Evolutionary conservation across 2,329 filamentous ascomycete genomes (phyloP).

Genomic region (Phialemonium atrogriseum): DNA sequence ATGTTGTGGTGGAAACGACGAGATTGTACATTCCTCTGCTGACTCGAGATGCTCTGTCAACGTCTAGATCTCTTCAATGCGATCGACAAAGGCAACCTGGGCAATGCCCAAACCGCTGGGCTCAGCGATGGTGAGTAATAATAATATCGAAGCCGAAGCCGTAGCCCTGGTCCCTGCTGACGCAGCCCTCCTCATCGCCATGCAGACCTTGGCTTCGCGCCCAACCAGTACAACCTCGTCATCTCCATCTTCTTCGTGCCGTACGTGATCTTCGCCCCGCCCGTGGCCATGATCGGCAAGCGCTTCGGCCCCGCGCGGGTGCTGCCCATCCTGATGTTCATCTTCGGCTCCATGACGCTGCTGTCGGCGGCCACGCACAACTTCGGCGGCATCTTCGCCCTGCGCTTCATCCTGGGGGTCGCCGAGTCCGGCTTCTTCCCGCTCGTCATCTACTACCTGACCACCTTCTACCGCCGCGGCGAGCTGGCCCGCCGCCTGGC

Average conservation of each 20-base stretch:
- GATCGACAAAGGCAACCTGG: constrained; percentile 42
- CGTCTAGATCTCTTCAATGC: constrained; percentile 33
- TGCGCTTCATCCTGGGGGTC: constrained; percentile 64
- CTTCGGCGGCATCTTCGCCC: constrained; percentile 57
- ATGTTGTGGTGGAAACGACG: no score
- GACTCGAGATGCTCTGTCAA: no score
- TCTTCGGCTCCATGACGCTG: constrained; percentile 58
- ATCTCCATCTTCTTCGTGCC: constrained; percentile 2
- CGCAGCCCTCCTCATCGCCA: not conserved
- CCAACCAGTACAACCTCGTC: constrained; percentile 61
- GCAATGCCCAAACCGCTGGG: constrained; percentile 49
- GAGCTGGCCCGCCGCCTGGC: constrained; percentile 9
- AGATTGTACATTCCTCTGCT: no score
- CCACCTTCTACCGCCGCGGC: constrained; percentile 38
- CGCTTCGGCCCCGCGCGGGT: constrained; percentile 56
- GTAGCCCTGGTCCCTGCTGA: not conserved
- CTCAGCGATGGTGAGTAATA: constrained; percentile 27
- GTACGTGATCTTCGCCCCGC: constrained; percentile 36
- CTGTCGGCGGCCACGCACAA: constrained; percentile 46
- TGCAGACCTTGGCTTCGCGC: constrained; percentile 47
- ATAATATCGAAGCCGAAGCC: no score
- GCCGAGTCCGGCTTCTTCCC: constrained; percentile 60
- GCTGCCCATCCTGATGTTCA: constrained; percentile 56
- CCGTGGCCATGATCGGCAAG: constrained; percentile 59
- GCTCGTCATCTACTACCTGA: constrained; percentile 43